Conservation (phyloP, 768 basidiomycete genomes). For the Sarcodon aspratus region DNA sequence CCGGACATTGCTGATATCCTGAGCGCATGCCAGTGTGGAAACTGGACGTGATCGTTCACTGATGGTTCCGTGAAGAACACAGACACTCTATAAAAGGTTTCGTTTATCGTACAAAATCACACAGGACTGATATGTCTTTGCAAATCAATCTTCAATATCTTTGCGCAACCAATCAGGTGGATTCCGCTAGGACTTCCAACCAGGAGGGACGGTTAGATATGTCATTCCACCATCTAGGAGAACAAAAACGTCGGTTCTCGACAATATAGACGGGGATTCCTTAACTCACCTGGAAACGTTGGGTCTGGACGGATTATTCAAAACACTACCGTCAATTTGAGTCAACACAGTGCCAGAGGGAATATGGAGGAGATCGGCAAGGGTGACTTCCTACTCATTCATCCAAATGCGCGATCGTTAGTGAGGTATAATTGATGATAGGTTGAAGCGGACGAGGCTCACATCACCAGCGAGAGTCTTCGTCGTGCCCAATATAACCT, state of each 20-base stretch:
- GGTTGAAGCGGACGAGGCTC: not conserved
- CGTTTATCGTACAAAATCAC: too few species aligned
- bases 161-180: too few species aligned
- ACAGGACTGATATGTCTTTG: too few species aligned
- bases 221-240: constrained; percentile 39
- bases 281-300: constrained; percentile 31
- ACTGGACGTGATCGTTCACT: too few species aligned
- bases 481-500: constrained; percentile 42
- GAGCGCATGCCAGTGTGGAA: too few species aligned
- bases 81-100: too few species aligned
- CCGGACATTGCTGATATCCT: too few species aligned
- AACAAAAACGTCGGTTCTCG: not conserved
- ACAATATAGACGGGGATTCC: not conserved
- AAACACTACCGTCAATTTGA: constrained; percentile 13
- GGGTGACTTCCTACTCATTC: constrained; percentile 30
- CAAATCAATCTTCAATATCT: too few species aligned
- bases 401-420: not conserved
- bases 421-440: not conserved
- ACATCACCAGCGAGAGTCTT: constrained; percentile 36
- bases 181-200: constrained; percentile 20
- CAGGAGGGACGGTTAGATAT: constrained; percentile 35
- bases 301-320: constrained; percentile 22
- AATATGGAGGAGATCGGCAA: constrained; percentile 50
- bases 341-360: constrained; percentile 27
- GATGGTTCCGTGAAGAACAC: too few species aligned